Evolutionary conservation across 1,139 yeast genomes (phyloP).

Genomic region (Debaryomyces singareniensis): DNA sequence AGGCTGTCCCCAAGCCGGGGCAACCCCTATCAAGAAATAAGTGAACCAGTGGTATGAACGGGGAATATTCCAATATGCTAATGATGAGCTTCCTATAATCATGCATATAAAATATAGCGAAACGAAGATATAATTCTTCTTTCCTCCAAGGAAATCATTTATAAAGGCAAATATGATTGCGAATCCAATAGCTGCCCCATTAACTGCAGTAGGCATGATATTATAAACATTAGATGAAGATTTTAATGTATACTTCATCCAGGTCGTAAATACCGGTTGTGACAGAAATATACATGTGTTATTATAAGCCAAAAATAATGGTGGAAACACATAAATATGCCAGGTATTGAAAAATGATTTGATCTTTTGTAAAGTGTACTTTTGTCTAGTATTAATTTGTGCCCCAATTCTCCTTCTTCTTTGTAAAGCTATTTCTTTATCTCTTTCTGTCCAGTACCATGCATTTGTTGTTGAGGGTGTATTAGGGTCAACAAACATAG

Average conservation of each 20-base stretch:
- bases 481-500: conserved; percentile 35
- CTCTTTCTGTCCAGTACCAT: conserved; percentile 26
- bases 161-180: conserved; percentile 30
- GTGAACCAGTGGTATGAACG: conserved; percentile 42
- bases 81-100: conserved; percentile 32
- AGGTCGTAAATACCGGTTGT: conserved; percentile 41
- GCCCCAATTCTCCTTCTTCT: conserved; percentile 33
- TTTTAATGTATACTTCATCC: conserved; percentile 40
- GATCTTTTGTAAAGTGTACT: conserved; percentile 31
- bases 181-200: conserved; percentile 32
- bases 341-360: conserved; percentile 34
- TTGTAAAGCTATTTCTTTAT: conserved; percentile 23
- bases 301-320: conserved; percentile 39
- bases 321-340: conserved; percentile 38
- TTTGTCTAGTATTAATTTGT: conserved; percentile 37
- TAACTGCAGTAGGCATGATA: conserved; percentile 35
- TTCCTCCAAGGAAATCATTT: conserved; percentile 35
- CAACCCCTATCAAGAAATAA: conserved; percentile 42
- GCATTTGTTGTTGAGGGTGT: conserved; percentile 37
- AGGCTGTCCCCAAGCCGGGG: conserved; percentile 39
- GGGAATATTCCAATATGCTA: conserved; percentile 43
- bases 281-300: conserved; percentile 29
- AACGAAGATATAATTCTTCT: conserved; percentile 26
- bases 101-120: conserved; percentile 23
- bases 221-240: conserved; percentile 32